Conservation (phyloP, 1,284 basidiomycete genomes). For the Austroboletus novae-zelandiae region DNA sequence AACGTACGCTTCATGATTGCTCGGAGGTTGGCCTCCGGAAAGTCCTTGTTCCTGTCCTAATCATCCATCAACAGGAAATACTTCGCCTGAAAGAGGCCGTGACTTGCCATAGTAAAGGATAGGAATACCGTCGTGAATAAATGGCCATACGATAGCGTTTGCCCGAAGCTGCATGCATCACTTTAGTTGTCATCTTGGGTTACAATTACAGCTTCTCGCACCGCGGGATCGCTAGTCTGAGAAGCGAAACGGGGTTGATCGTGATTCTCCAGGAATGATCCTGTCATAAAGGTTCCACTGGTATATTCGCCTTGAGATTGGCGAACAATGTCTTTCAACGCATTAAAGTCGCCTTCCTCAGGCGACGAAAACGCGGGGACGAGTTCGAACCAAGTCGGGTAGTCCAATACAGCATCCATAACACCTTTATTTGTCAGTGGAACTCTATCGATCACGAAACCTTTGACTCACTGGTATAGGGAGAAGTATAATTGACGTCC, state of each 20-base stretch:
- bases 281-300: conserved; percentile 48
- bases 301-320: conserved; percentile 47
- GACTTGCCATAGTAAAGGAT: conserved; percentile 63
- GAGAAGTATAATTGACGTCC: conserved; percentile 37
- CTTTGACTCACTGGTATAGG: conserved; percentile 38
- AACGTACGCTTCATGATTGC: conserved; percentile 57
- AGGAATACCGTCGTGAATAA: conserved; percentile 61
- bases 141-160: conserved; percentile 50
- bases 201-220: conserved; percentile 36
- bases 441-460: background rate
- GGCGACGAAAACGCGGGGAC: conserved; percentile 53
- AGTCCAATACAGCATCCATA: conserved; percentile 60
- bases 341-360: conserved; percentile 55
- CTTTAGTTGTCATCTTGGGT: conserved; percentile 13
- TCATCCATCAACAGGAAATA: background rate
- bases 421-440: conserved; percentile 23
- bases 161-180: conserved; percentile 35
- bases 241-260: conserved; percentile 70
- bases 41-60: conserved; percentile 62
- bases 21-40: conserved; percentile 50
- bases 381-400: conserved; percentile 65
- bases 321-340: conserved; percentile 45
- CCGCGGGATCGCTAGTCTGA: conserved; percentile 44
- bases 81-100: too few relatives aligned
- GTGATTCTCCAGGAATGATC: conserved; percentile 82